These are phyloP conservation scores for Naganishia sp. DNA, from an alignment of 1,284 basidiomycete genomes.

Conservation along the genomic window DNA sequence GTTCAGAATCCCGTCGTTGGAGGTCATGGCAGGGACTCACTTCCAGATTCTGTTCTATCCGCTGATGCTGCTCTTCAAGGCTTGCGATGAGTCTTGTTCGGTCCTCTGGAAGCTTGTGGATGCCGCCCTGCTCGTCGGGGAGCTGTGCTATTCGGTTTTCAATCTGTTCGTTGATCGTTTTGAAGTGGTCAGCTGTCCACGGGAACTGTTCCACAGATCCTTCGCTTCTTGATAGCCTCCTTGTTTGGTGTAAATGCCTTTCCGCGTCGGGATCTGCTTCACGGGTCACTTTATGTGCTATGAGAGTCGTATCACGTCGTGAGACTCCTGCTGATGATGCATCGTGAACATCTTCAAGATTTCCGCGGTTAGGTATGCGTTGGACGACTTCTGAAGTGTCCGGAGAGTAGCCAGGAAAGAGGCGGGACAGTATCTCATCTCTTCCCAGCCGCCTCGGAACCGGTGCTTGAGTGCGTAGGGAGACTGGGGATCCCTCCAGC, in stretches of 20 bases:
- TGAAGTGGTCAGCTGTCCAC: too few relatives aligned
- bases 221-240: too few relatives aligned
- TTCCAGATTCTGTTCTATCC: constrained; percentile 19
- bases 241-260: too few relatives aligned
- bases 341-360: not conserved
- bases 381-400: too few relatives aligned
- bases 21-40: not conserved
- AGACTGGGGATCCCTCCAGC: too few relatives aligned
- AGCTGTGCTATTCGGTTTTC: not conserved
- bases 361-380: not conserved
- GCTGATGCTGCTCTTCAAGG: constrained; percentile 12
- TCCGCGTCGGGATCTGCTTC: too few relatives aligned
- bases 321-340: not conserved
- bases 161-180: too few relatives aligned
- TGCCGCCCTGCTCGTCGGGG: not conserved
- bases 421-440: constrained; percentile 17
- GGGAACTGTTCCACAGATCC: too few relatives aligned
- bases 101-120: not conserved
- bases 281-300: not conserved
- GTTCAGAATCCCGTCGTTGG: not conserved
- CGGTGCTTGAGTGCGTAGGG: not conserved
- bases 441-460: constrained; percentile 1
- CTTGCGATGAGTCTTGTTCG: constrained; percentile 3
- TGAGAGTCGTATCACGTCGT: not conserved
- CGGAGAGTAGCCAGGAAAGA: constrained; percentile 6